These are phyloP conservation scores for Wickerhamiella parazyma DNA, from an alignment of 805 yeast genomes.

Conservation along the genomic window DNA sequence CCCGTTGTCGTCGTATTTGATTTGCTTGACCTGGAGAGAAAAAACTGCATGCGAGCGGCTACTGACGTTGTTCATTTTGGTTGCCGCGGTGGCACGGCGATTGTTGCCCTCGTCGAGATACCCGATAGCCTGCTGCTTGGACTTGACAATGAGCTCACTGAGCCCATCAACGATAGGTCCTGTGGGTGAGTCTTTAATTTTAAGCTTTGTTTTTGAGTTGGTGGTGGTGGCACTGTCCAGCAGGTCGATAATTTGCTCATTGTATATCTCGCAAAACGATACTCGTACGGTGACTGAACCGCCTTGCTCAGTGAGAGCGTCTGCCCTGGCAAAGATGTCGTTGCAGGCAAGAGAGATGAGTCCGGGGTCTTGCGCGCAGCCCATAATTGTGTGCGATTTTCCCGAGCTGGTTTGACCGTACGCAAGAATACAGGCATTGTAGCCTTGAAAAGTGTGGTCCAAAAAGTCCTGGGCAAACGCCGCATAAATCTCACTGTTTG, in stretches of 20 bases:
- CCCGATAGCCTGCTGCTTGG: conserved; percentile 36
- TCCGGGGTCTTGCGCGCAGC: conserved; percentile 39
- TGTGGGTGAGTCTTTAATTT: conserved; percentile 51
- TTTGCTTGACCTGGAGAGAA: conserved; percentile 48
- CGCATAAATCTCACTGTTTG: conserved; percentile 40
- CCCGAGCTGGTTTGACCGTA: conserved; percentile 82
- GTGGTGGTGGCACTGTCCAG: conserved; percentile 23
- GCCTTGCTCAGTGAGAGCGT: conserved; percentile 27
- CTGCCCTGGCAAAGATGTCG: conserved; percentile 37
- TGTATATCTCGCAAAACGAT: conserved; percentile 63
- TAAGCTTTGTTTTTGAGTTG: conserved; percentile 24
- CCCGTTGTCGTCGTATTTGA: conserved; percentile 26
- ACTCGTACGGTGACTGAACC: conserved; percentile 34
- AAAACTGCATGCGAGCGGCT: conserved; percentile 75
- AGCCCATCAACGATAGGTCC: conserved; percentile 67
- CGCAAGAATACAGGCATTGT: conserved; percentile 60
- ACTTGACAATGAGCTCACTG: conserved; percentile 37
- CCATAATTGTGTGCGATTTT: conserved; percentile 73
- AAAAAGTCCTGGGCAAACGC: conserved; percentile 46
- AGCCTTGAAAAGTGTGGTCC: conserved; percentile 53
- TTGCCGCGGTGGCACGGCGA: conserved; percentile 54
- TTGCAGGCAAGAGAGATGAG: conserved; percentile 49
- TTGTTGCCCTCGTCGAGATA: conserved; percentile 39
- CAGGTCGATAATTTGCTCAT: conserved; percentile 61
- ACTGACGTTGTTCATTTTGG: conserved; percentile 57